Percentiles rank a stretch among this genome's conserved stretches.
Conservation (phyloP, 495 filamentous ascomycete species). For the Evernia prunastri region DNA sequence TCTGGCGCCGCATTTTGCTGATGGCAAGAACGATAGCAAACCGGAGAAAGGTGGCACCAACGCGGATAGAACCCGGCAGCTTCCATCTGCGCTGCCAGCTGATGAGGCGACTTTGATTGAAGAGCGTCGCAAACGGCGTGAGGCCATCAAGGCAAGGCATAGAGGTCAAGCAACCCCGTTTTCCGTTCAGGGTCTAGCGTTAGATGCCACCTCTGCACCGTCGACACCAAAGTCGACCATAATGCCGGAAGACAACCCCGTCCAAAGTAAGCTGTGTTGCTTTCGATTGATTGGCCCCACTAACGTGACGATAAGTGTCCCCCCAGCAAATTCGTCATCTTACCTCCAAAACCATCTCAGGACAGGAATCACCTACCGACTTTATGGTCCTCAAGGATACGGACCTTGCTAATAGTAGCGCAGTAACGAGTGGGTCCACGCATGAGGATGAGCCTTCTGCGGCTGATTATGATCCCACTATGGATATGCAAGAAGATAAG, state of each 20-base stretch:
- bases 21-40: conserved; percentile 18
- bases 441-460: conserved; percentile 81
- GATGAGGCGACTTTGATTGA: conserved; percentile 79
- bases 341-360: conserved; percentile 44
- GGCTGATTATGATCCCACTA: conserved; percentile 90
- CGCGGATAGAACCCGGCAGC: conserved; percentile 32
- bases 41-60: conserved; percentile 13
- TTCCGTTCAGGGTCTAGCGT: conserved; percentile 68
- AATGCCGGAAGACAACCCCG: conserved; percentile 17
- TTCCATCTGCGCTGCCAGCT: conserved; percentile 40
- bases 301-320: conserved; percentile 21
- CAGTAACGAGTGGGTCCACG: conserved; percentile 40
- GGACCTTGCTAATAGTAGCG: conserved; percentile 59
- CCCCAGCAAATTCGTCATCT: conserved; percentile 35
- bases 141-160: conserved; percentile 83
- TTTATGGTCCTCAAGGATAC: conserved; percentile 53
- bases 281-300: not conserved
- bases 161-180: conserved; percentile 65
- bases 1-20: not conserved
- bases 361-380: conserved; percentile 46
- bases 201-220: conserved; percentile 50
- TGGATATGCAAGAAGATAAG: conserved; percentile 86
- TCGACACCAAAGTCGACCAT: conserved; percentile 41
- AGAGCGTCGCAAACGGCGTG: conserved; percentile 76
- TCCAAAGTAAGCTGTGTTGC: conserved; percentile 21